Base-by-base conservation (phyloP, 2,329 filamentous ascomycete genomes). In the Dryadomyces quercivorus region DNA sequence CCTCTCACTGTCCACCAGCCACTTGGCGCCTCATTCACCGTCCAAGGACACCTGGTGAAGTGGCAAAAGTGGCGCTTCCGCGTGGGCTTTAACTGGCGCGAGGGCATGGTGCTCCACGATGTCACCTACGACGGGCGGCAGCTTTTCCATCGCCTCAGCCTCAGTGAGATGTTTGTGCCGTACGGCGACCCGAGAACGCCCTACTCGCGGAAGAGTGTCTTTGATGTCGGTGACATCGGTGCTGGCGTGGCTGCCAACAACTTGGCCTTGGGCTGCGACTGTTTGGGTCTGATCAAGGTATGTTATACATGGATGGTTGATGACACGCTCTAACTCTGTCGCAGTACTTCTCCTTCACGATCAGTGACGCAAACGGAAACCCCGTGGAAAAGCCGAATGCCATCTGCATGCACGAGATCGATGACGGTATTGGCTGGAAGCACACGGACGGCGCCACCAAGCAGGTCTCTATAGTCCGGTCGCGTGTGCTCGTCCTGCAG, bases 11-110 rank as follows among this genome's bases (percentile, higher is more conserved):
- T 59, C 18, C 31, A 21, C 5, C 59, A 61, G 55, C 57, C 59
- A 1, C 36, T 59, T 44, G 59, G 59, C 9, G 50, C 58, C 8
- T 59, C 57, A 2, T 61, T 89, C 66, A 71, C 68, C 0, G 72
- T 86, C 10, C 69, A 70, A 56, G 69, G 77, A 61, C 71, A 72
- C 50, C 65, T 69, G n/a, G 61, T 81, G 5, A 67, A 73, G 55
- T 84, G 81, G 81, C 78, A 84, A 64, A 81, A 84, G 60, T 88
- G 84, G 84, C 72, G 76, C 1, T 84, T 89, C 69, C 73, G 84
- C 5, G 74, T 90, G 3, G 77, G 78, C 40, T 87, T 85, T 70
- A 88, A 84, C 64, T 75, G 78, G 45, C 74, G 85, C 1, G 53
- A 55, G 22, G 53, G 57, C 48, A 85, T 81, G 7, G 82, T 84